These are phyloP conservation scores for Pseudogymnoascus sp. DNA, from an alignment of 2,329 filamentous ascomycete genomes.

Conservation along the genomic window DNA sequence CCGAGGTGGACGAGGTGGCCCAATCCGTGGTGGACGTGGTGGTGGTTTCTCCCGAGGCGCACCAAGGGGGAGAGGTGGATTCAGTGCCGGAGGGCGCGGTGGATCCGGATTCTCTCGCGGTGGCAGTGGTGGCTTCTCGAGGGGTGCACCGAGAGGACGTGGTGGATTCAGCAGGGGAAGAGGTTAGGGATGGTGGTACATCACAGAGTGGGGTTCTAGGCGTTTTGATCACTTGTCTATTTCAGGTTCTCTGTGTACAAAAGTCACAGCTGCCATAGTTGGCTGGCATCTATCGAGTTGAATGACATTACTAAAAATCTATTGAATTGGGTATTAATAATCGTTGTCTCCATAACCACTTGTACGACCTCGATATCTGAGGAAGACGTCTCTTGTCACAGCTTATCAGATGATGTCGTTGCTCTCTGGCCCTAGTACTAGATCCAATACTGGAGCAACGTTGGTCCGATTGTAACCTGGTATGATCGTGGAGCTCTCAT, in stretches of 20 bases:
- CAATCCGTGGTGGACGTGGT: slow-evolving; percentile 34
- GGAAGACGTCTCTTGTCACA: background rate
- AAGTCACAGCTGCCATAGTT: slow-evolving; percentile 9
- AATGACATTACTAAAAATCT: slow-evolving; percentile 5
- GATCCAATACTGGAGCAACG: background rate
- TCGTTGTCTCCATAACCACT: background rate
- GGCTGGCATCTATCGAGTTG: slow-evolving; percentile 7
- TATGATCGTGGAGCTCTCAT: background rate
- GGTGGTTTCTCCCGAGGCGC: slow-evolving; percentile 36
- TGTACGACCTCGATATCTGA: background rate
- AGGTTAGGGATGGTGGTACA: slow-evolving; percentile 10
- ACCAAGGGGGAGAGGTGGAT: slow-evolving; percentile 44
- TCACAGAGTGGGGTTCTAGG: slow-evolving; percentile 4
- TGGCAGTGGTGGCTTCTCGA: slow-evolving; percentile 28
- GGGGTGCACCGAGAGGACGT: slow-evolving; percentile 17
- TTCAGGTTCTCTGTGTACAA: slow-evolving; percentile 9
- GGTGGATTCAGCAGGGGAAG: slow-evolving; percentile 28
- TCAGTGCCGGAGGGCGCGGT: slow-evolving; percentile 34
- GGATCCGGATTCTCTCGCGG: slow-evolving; percentile 32
- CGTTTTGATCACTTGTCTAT: slow-evolving; percentile 10
- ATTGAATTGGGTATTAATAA: slow-evolving; percentile 7
- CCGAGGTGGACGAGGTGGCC: slow-evolving; percentile 37
- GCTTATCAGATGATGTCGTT: background rate
- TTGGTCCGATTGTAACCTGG: background rate
- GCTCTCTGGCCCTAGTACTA: background rate